Evolutionary conservation across 2,329 filamentous ascomycete genomes (phyloP), one percentile per base, ranked within the genome.

Genomic region (Fusarium avenaceum): DNA sequence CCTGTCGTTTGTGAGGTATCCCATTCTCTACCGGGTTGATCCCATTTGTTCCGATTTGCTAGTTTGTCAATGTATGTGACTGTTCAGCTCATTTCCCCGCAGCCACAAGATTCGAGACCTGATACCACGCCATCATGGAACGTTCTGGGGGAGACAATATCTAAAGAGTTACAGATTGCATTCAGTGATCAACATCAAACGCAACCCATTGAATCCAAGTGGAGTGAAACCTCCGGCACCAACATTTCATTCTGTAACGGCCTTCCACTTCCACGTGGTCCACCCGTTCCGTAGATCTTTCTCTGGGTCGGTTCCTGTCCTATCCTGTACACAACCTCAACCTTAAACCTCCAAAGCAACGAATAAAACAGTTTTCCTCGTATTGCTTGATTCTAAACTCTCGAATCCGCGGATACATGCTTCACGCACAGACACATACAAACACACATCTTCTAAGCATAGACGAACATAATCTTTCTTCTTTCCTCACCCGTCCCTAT

Each of bases 231-330:
- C 48, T 54, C 56, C 35, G 35, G 2, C 35, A 38, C 35, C 35
- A n/a, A 22, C 20, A 19, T 24, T 33, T 14, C 17, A 38, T 45
- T 47, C 52, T 59, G 46, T 47, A 48, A 59, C 67, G 56, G 46
- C 50, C 13, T 26, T 30, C 28, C 10, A 30, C 52, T 64, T 57
- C 60, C 67, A 69, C 68, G 62, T 72, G 67, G 70, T 59, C 64
- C 57, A 62, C 40, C 64, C 57, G 42, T 55, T 54, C 20, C 48
- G 61, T 57, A 54, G 51, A 57, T 66, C 54, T 45, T 58, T 48
- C 22, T 26, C 45, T 56, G 7, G 30, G 35, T 20, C 22, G 9
- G 46, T 54, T 48, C n/a, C 42, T 54, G 24, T 44, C 26, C n/a
- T 26, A 7, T 26, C 26, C 26, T 57, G 22, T 44, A 32, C 44